Evolutionary conservation across 345 rosid genomes (phyloP), one percentile per base, ranked within the genome.

Genomic region (Kernera saxatilis): DNA sequence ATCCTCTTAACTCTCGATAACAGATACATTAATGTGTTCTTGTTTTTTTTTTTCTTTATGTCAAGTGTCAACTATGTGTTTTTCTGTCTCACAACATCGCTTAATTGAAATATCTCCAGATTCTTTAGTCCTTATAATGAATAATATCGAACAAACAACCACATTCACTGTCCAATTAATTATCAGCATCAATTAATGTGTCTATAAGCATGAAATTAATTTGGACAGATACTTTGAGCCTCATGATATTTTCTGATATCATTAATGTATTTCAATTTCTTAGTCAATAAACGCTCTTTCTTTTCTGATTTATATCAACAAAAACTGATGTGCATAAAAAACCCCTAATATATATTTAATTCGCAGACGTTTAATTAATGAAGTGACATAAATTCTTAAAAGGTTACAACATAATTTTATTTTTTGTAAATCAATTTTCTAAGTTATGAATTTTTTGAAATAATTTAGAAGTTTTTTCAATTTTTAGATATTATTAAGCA

Each of bases 91-190:
- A 23, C 15, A 23, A 17, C 1, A 23, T 51, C 33, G 4, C 19
- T 54, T 29, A 50, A 71, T n/a, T 51, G 22, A 22, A 39, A 32
- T 22, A 60, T 39, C n/a, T 32, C 30, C 2, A 19, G 13, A 19
- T 8, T 68, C 14, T 25, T 10, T n/a, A n/a, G n/a, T n/a, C n/a
- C n/a, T 36, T 32, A 36, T 11, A 36, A 12, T 18, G 11, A 64
- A 32, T 63, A 40, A 23, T 25, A 45, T 35, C 5, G 17, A 64
- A 25, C 70, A 13, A 72, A 72, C 64, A 52, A 14, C 48, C 8
- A 53, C 21, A 62, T 72, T 54, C 49, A 54, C 19, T 63, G 48
- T 33, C 21, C 23, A 53, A 25, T 64, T 72, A 54, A 53, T 41
- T 39, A 0, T 9, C 40, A 13, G 8, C 33, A 6, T 49, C 60